Conservation (phyloP, 441 rosid species). For the Aleurites moluccanus region DNA sequence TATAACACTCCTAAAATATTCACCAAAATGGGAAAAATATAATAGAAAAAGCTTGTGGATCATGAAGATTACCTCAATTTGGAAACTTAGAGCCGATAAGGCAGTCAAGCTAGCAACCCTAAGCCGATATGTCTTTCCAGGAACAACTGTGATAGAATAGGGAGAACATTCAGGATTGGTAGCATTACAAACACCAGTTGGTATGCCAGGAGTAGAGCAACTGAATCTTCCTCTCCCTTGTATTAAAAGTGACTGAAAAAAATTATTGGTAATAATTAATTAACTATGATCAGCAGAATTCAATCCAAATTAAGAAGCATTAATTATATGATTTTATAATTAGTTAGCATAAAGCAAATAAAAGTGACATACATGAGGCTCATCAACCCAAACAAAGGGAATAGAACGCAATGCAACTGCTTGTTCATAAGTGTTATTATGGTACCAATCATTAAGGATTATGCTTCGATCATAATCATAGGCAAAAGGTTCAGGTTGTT, state of each 20-base stretch:
- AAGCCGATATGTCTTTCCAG: slow-evolving; percentile 32
- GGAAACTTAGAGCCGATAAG: slow-evolving; percentile 76
- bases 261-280: neutral
- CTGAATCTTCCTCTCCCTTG: slow-evolving; percentile 67
- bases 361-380: slow-evolving; percentile 55
- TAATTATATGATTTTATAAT: no score
- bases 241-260: slow-evolving; percentile 60
- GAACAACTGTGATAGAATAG: slow-evolving; percentile 41
- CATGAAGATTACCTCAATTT: slow-evolving; percentile 26
- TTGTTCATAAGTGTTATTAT: slow-evolving; percentile 55
- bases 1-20: no score
- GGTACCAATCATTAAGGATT: slow-evolving; percentile 78
- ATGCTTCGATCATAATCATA: slow-evolving; percentile 66
- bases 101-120: slow-evolving; percentile 56
- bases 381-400: slow-evolving; percentile 65
- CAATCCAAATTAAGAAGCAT: no score
- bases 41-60: no score
- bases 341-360: no score
- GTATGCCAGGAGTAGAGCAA: slow-evolving; percentile 47
- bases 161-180: slow-evolving; percentile 62
- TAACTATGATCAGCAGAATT: no score
- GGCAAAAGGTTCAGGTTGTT: slow-evolving; percentile 53
- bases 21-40: no score
- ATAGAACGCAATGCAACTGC: slow-evolving; percentile 53
- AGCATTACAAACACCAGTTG: slow-evolving; percentile 39